Percentiles rank a stretch among this genome's conserved stretches.
Evolutionary conservation across 1,139 yeast species (phyloP).

Genomic region (Saccharomyces hybrid): DNA sequence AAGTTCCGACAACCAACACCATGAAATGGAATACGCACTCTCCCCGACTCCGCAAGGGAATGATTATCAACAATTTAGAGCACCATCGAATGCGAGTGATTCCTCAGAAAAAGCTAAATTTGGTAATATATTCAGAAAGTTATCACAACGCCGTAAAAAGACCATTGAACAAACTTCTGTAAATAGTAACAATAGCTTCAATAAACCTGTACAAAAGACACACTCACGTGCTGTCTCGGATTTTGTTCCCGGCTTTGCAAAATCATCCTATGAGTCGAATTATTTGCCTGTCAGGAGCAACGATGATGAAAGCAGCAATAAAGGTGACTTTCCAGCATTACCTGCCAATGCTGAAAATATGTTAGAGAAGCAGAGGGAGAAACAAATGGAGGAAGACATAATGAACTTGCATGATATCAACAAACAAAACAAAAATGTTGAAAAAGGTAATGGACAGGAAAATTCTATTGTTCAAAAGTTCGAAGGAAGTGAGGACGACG

Average conservation of each 20-base stretch:
- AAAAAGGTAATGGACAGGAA: not conserved
- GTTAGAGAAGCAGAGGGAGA: constrained; percentile 20
- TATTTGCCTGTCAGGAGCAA: not conserved
- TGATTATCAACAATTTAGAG: constrained; percentile 13
- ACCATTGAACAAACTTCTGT: constrained; percentile 6
- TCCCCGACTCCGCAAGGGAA: constrained; percentile 2
- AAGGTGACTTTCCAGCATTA: constrained; percentile 20
- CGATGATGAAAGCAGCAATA: not conserved
- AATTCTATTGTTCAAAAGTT: constrained; percentile 3
- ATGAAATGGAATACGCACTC: constrained; percentile 17
- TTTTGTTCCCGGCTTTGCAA: constrained; percentile 22
- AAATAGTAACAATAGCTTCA: constrained; percentile 1
- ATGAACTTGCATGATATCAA: constrained; percentile 7
- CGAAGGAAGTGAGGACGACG: not conserved
- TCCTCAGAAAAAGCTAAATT: constrained; percentile 19
- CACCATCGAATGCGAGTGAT: not conserved
- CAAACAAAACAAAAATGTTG: not conserved
- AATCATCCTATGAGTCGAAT: not conserved
- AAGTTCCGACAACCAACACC: constrained; percentile 5
- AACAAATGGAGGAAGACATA: constrained; percentile 14
- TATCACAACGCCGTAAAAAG: constrained; percentile 24
- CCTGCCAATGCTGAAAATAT: constrained; percentile 24
- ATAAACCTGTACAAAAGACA: constrained; percentile 15
- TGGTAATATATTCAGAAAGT: constrained; percentile 25
- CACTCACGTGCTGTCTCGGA: constrained; percentile 35